phyloP scores from a whole-genome alignment of 1,284 basidiomycete species.

The Puccinia novopanici region DNA sequence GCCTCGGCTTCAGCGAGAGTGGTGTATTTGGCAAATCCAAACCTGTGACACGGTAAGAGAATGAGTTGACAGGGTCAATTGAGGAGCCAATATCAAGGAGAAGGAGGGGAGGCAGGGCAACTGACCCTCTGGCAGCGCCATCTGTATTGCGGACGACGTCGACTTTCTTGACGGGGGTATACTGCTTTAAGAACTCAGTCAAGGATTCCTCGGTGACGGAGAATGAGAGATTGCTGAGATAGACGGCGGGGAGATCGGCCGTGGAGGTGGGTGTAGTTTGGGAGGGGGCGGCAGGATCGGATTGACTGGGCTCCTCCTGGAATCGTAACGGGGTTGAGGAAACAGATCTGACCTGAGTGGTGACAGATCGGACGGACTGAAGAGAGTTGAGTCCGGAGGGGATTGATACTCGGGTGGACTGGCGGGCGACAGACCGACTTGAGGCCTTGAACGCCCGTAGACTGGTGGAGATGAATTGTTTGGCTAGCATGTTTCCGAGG shows the following conservation, averaged over 20 bases:
- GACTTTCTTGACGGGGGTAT: slow-evolving; percentile 44
- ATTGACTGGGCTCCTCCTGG: neutral
- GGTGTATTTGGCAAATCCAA: slow-evolving; percentile 44
- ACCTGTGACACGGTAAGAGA: neutral
- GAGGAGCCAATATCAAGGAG: neutral
- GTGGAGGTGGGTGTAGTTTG: neutral
- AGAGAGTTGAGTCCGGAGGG: neutral
- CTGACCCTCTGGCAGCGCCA: slow-evolving; percentile 39
- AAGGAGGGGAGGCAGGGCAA: neutral
- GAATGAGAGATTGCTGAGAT: slow-evolving; percentile 48
- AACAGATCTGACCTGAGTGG: neutral
- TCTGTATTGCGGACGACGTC: slow-evolving; percentile 37
- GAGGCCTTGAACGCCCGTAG: slow-evolving; percentile 4
- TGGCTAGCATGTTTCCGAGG: neutral
- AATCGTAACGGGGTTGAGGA: slow-evolving; percentile 2
- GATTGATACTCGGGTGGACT: neutral
- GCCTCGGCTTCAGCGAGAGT: slow-evolving; percentile 41
- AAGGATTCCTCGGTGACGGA: slow-evolving; percentile 36
- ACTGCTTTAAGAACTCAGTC: slow-evolving; percentile 35
- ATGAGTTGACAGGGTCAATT: neutral
- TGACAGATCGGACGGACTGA: neutral
- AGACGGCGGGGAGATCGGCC: slow-evolving; percentile 27
- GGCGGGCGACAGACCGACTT: neutral
- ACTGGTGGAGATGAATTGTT: slow-evolving; percentile 21
- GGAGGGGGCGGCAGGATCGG: neutral